Evolutionary conservation across 106 monocot genomes (phyloP), one percentile per base, ranked within the genome.

Genomic region (Gastrodia elata): DNA sequence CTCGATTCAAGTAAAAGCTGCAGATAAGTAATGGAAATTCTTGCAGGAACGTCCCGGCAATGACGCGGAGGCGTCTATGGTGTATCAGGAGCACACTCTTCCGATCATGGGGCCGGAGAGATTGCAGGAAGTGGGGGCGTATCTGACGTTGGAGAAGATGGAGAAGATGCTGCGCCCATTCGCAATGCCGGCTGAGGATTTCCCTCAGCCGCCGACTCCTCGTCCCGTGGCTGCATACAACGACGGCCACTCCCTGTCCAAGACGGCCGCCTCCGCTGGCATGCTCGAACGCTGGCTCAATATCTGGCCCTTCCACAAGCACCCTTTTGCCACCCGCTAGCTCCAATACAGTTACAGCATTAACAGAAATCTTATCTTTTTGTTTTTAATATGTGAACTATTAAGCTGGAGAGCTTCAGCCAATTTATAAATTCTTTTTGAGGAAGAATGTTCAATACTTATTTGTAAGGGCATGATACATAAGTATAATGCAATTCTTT

Each of bases 121-220:
- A 48, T 77, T 97, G 74, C 93, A 88, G 35, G 97, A 97, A 73
- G 74, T 70, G 18, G 84, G 81, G 1, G 80, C 90, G 2, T 97
- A 72, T 81, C 88, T 89, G 38, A 88, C 97, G 15, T 75, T 93
- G 7, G 90, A 90, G 24, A 93, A 83, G 73, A 86, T 93, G 87
- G 97, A 93, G 79, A 85, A 77, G 75, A 90, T 97, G 97, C 64
- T 93, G 7, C 86, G 86, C 4, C 86, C 88, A 26, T 97, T 97
- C 69, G 97, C 97, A 8, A 97, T 93, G 97, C 97, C 97, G 9
- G 90, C 90, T 9, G 97, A 97, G 78, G 97, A 97, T 76, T 97
- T 97, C 74, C 96, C 92, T 1, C 93, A 85, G 1, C 74, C 92
- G 1, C 69, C 84, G 1, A 79, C 65, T 26, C 90, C 88, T 2